Evolutionary conservation across 768 basidiomycete species (phyloP).

Genomic region (Symmetrospora coprosmae): DNA sequence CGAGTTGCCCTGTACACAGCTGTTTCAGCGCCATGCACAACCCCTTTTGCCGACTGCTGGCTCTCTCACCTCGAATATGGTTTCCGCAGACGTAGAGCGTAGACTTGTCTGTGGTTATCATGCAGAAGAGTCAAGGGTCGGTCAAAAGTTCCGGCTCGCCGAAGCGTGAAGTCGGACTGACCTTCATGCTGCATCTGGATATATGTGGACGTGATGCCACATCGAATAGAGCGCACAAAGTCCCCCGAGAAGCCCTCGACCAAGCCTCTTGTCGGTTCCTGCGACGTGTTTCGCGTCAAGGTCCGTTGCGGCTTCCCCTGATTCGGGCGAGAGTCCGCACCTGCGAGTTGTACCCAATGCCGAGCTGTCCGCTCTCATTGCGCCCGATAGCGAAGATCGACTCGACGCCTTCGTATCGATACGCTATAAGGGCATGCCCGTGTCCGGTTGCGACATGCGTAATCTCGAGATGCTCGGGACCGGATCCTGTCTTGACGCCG

Average conservation of each 20-base stretch:
- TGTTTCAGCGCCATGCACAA: background rate
- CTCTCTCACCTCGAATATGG: background rate
- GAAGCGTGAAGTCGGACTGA: background rate
- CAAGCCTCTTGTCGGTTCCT: slow-evolving; percentile 20
- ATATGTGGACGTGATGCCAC: slow-evolving; percentile 17
- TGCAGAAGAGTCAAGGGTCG: background rate
- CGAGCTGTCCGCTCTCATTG: slow-evolving; percentile 14
- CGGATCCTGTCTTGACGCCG: background rate
- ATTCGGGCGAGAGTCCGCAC: too few relatives aligned
- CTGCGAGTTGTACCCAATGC: slow-evolving; percentile 16
- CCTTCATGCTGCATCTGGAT: slow-evolving; percentile 18
- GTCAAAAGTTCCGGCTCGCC: background rate
- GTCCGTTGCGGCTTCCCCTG: too few relatives aligned
- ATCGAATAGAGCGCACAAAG: background rate
- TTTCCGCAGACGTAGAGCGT: background rate
- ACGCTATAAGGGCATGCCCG: background rate
- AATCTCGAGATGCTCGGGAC: background rate
- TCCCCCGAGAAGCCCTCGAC: slow-evolving; percentile 14
- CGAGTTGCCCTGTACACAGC: background rate
- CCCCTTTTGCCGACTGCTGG: background rate
- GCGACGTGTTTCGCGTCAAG: too few relatives aligned
- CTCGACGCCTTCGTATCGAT: background rate
- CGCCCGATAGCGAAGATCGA: slow-evolving; percentile 11
- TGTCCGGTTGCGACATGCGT: background rate
- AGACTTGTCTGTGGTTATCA: background rate